A percentile compares a stretch with the other conserved stretches of the same genome.
Conservation (phyloP, 169 alveolate species). For the Plasmodium sp. region DNA sequence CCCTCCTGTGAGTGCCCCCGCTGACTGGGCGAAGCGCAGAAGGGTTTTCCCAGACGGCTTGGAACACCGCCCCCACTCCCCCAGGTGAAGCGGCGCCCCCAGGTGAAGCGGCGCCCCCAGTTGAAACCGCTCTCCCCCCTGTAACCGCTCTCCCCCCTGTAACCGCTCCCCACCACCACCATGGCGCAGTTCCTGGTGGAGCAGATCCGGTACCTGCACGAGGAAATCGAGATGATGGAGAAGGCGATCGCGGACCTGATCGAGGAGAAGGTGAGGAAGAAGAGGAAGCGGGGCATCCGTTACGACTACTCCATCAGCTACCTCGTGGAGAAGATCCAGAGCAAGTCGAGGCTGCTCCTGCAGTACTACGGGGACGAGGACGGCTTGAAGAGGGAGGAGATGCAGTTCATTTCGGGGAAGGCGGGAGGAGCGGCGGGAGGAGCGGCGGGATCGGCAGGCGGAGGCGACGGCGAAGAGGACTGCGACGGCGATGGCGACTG, state of each 20-base stretch:
- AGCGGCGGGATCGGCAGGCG: neutral
- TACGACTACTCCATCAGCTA: conserved; percentile 62
- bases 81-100: too few relatives aligned
- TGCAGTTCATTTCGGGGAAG: conserved; percentile 72
- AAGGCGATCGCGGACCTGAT: conserved; percentile 75
- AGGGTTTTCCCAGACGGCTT: neutral
- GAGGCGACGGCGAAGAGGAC: neutral
- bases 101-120: too few relatives aligned
- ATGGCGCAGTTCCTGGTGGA: conserved; percentile 79
- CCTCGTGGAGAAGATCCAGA: conserved; percentile 70
- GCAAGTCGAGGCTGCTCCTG: conserved; percentile 64
- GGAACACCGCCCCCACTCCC: too few relatives aligned
- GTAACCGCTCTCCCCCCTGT: too few relatives aligned
- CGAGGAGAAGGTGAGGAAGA: conserved; percentile 64
- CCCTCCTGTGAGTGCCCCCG: neutral
- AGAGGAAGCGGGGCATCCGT: conserved; percentile 38
- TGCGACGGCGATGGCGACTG: neutral
- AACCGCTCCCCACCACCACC: neutral
- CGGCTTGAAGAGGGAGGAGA: conserved; percentile 71
- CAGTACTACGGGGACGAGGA: conserved; percentile 57
- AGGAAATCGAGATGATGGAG: conserved; percentile 78
- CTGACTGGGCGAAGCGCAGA: neutral
- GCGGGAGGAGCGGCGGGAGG: conserved; percentile 25
- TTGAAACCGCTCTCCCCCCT: neutral
- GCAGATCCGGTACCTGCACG: conserved; percentile 76